Conservation (phyloP, 2,329 filamentous ascomycete species). For the Polychaeton citri region DNA sequence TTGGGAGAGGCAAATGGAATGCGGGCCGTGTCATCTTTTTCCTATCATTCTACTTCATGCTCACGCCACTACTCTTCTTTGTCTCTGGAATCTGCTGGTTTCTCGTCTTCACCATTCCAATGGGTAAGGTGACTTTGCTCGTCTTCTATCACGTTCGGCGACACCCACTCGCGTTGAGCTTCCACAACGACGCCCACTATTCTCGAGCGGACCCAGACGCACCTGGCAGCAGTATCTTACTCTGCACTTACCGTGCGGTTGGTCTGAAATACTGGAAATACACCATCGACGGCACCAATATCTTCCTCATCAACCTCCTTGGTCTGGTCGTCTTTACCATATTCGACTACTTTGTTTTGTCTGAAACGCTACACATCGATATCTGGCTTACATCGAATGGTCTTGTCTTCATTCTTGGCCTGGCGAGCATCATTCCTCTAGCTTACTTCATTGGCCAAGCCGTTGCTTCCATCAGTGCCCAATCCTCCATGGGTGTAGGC, state of each 20-base stretch:
- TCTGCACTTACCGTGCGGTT: slow-evolving; percentile 94
- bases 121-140: slow-evolving; percentile 88
- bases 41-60: slow-evolving; percentile 83
- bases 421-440: slow-evolving; percentile 87
- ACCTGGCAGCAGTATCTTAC: slow-evolving; percentile 54
- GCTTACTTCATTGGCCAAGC: slow-evolving; percentile 98
- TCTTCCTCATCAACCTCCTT: slow-evolving; percentile 96
- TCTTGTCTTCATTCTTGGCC: slow-evolving; percentile 69
- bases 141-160: slow-evolving; percentile 83
- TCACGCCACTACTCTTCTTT: slow-evolving; percentile 73
- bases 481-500: slow-evolving; percentile 95
- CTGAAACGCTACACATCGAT: slow-evolving; percentile 53
- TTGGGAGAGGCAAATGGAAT: slow-evolving; percentile 93
- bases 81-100: slow-evolving; percentile 90
- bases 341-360: slow-evolving; percentile 76
- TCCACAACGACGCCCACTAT: slow-evolving; percentile 72
- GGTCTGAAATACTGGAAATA: slow-evolving; percentile 98
- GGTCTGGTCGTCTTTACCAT: slow-evolving; percentile 89
- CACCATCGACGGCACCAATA: slow-evolving; percentile 94
- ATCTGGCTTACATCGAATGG: slow-evolving; percentile 67
- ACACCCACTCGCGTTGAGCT: slow-evolving; percentile 83
- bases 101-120: slow-evolving; percentile 93
- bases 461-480: slow-evolving; percentile 93
- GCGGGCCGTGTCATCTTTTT: slow-evolving; percentile 92
- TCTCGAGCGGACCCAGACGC: slow-evolving; percentile 52